phyloP scores from a whole-genome alignment of 805 yeast species.

The Lipomyces yamadae region DNA sequence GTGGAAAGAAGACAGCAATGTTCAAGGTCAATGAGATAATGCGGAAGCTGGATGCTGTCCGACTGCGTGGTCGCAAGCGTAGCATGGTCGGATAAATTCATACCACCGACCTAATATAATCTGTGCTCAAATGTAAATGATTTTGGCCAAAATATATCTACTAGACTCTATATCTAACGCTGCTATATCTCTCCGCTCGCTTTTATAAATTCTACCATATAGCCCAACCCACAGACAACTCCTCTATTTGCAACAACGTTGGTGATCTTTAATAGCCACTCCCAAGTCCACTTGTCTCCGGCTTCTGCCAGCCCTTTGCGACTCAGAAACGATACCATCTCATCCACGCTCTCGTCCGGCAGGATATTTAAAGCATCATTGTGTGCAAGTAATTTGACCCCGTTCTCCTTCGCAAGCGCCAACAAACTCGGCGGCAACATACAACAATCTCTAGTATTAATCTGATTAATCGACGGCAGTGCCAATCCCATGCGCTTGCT shows the following conservation, averaged over 20 bases:
- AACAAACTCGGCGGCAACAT: constrained; percentile 46
- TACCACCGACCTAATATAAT: background rate
- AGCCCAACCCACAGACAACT: constrained; percentile 34
- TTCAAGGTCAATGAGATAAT: constrained; percentile 52
- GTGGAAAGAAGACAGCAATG: constrained; percentile 29
- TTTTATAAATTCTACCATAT: constrained; percentile 27
- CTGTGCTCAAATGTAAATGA: background rate
- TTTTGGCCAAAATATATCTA: too few relatives aligned
- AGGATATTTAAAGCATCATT: constrained; percentile 44
- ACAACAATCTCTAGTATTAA: constrained; percentile 47
- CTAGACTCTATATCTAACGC: background rate
- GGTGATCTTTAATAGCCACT: constrained; percentile 33
- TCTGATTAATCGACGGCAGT: constrained; percentile 41
- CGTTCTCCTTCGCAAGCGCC: constrained; percentile 39
- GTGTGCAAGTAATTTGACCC: constrained; percentile 44
- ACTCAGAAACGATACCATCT: constrained; percentile 14
- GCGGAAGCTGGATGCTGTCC: constrained; percentile 75
- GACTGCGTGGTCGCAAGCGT: constrained; percentile 92
- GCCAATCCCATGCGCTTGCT: constrained; percentile 26
- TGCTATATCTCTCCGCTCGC: background rate
- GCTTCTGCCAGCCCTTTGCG: background rate
- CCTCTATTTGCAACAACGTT: constrained; percentile 34
- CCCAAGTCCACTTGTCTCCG: constrained; percentile 22
- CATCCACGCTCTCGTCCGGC: constrained; percentile 17
- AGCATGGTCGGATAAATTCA: constrained; percentile 77